Evolutionary conservation across 106 monocot genomes (phyloP), one percentile per base, ranked within the genome.

Genomic region (Chionographis japonica): DNA sequence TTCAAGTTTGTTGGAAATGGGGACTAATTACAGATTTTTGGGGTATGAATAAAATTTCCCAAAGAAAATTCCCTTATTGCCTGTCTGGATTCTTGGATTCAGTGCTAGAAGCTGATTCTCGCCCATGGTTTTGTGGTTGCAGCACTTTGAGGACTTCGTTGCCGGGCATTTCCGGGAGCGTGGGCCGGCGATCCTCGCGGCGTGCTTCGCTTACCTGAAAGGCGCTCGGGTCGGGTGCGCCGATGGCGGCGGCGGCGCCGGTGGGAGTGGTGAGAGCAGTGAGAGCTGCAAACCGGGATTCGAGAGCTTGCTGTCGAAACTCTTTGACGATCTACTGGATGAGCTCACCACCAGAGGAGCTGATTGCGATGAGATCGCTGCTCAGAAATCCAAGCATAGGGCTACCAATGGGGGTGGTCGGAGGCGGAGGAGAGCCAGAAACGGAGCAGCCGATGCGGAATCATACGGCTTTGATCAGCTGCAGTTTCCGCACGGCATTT

Each of bases 91-190:
- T 27, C 27, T 1, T 27, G 27, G 27, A 27, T 27, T 0, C 27
- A 27, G 27, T 27, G 27, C 27, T 27, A 27, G 27, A 27, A 27
- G 27, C 27, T 27, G 27, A 27, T 27, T 27, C 27, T 27, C 27
- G 13, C 20, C 56, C 39, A 14, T 6, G 5, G 53, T 9, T 55
- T 69, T 69, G 15, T 37, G n/a, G 11, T 53, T 41, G 71, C 78
- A 79, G 73, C 72, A 79, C 67, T 78, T 79, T 67, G 78, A 79
- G 46, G 72, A 67, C 61, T 72, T 72, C 4, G 68, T 79, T 16
- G 46, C 60, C 14, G 78, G 72, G 9, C 73, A 79, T 68, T 79
- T 79, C 43, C 66, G 54, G 37, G 36, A 73, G 1, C 37, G 60
- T 35, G 78, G 78, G 6, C 42, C 12, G 4, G 12, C 18, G 8